phyloP scores from a whole-genome alignment of 2,329 filamentous ascomycete species.

The Pseudocercospora pini-densiflorae region DNA sequence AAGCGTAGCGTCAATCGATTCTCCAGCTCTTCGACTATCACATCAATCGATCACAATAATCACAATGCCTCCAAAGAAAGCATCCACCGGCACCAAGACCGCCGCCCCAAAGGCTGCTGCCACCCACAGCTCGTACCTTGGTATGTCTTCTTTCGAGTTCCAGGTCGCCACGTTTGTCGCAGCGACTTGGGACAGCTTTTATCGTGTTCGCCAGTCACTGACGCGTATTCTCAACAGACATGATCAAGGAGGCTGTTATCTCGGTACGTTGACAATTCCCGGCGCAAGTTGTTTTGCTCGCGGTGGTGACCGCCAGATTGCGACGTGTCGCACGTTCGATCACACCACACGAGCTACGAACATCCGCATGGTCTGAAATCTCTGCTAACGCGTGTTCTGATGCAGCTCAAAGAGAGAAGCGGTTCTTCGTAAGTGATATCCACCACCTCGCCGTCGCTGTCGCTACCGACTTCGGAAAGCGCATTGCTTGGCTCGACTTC shows the following conservation, averaged over 20 bases:
- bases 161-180: slow-evolving; percentile 26
- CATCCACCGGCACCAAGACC: slow-evolving; percentile 51
- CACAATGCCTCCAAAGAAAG: slow-evolving; percentile 33
- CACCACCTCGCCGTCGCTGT: slow-evolving; percentile 33
- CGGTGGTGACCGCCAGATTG: slow-evolving; percentile 28
- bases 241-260: slow-evolving; percentile 74
- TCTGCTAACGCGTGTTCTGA: slow-evolving; percentile 55
- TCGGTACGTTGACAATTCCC: slow-evolving; percentile 64
- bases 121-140: slow-evolving; percentile 68
- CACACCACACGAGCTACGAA: slow-evolving; percentile 13
- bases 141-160: slow-evolving; percentile 56
- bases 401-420: slow-evolving; percentile 71
- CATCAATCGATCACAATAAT: slow-evolving; percentile 25
- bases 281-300: slow-evolving; percentile 46
- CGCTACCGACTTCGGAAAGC: slow-evolving; percentile 22
- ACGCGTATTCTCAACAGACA: slow-evolving; percentile 63
- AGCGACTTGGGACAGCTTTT: slow-evolving; percentile 16
- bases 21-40: slow-evolving; percentile 20
- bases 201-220: slow-evolving; percentile 47
- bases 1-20: slow-evolving; percentile 22
- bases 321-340: slow-evolving; percentile 29
- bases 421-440: slow-evolving; percentile 66
- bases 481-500: slow-evolving; percentile 21
- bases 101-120: slow-evolving; percentile 58
- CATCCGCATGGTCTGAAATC: slow-evolving; percentile 25